These are phyloP conservation scores for Torulaspora franciscae DNA, from an alignment of 805 yeast genomes.

Conservation along the genomic window DNA sequence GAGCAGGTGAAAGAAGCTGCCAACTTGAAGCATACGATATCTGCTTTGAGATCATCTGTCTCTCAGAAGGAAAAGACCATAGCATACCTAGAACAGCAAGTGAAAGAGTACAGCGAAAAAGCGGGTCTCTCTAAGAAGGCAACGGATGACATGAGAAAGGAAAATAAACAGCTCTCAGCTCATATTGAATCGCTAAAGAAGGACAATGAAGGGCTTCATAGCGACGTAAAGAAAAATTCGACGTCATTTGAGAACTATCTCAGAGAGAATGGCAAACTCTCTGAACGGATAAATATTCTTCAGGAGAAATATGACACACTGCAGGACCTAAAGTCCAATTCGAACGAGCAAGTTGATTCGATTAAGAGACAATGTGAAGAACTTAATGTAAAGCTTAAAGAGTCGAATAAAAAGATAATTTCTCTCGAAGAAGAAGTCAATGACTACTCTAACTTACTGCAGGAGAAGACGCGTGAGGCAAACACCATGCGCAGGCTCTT, in stretches of 20 bases:
- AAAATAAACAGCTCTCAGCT: conserved; percentile 33
- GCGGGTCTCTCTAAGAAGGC: conserved; percentile 28
- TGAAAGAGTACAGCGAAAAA: conserved; percentile 35
- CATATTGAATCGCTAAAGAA: conserved; percentile 31
- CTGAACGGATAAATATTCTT: conserved; percentile 40
- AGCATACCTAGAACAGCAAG: conserved; percentile 39
- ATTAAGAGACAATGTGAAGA: conserved; percentile 71
- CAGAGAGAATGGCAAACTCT: conserved; percentile 39
- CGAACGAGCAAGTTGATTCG: conserved; percentile 43
- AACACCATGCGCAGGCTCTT: conserved; percentile 64
- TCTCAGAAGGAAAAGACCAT: conserved; percentile 39
- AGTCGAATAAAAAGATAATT: conserved; percentile 55
- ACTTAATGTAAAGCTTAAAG: conserved; percentile 58
- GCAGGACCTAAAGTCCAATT: conserved; percentile 36
- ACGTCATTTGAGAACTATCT: conserved; percentile 34
- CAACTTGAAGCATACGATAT: conserved; percentile 21
- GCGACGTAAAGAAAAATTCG: conserved; percentile 41
- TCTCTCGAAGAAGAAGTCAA: conserved; percentile 75
- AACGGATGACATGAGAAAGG: conserved; percentile 31
- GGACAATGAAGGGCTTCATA: conserved; percentile 37
- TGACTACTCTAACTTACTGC: conserved; percentile 66
- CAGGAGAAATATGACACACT: conserved; percentile 39
- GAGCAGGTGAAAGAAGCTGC: conserved; percentile 22
- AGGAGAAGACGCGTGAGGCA: conserved; percentile 77
- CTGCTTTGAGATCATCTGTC: conserved; percentile 23